Conservation (phyloP, 148 eudicot genomes). For the Simmondsia chinensis region DNA sequence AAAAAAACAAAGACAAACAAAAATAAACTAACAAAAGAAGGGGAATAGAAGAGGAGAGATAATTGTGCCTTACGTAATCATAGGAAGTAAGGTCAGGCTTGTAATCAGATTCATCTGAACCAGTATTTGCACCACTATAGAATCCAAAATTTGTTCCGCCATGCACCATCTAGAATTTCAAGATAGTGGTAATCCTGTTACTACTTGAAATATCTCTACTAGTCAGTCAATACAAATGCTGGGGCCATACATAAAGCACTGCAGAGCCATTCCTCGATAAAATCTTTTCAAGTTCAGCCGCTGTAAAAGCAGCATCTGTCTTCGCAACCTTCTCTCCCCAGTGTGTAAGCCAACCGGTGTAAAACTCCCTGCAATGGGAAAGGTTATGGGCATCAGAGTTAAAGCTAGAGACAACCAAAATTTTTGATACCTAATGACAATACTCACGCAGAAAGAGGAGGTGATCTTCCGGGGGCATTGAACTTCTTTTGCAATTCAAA, state of each 20-base stretch:
- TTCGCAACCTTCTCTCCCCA: constrained; percentile 83
- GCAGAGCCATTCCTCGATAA: constrained; percentile 79
- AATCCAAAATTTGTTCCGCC: constrained; percentile 98
- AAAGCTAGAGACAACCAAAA: no score
- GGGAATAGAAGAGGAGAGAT: no score
- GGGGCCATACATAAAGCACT: constrained; percentile 74
- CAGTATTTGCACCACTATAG: constrained; percentile 89
- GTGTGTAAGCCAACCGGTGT: constrained; percentile 98
- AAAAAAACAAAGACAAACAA: constrained; percentile 2
- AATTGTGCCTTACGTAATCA: constrained; percentile 75
- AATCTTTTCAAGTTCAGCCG: constrained; percentile 62
- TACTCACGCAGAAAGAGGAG: constrained; percentile 89
- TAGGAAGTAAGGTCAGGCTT: constrained; percentile 96
- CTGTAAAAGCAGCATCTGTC: constrained; percentile 70
- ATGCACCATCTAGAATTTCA: constrained; percentile 73
- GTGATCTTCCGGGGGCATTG: constrained; percentile 95
- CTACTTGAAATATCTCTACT: constrained; percentile 6
- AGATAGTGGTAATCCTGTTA: constrained; percentile 9
- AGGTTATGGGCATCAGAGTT: constrained; percentile 13
- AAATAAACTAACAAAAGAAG: no score
- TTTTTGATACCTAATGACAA: constrained; percentile 2
- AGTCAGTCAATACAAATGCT: constrained; percentile 6
- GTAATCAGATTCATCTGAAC: constrained; percentile 60
- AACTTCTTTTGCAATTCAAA: constrained; percentile 85
- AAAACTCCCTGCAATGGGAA: constrained; percentile 63